A percentile compares a stretch with the other conserved stretches of the same genome.
Conservation (phyloP, 805 yeast species). For the Cephaloascus fragrans region DNA sequence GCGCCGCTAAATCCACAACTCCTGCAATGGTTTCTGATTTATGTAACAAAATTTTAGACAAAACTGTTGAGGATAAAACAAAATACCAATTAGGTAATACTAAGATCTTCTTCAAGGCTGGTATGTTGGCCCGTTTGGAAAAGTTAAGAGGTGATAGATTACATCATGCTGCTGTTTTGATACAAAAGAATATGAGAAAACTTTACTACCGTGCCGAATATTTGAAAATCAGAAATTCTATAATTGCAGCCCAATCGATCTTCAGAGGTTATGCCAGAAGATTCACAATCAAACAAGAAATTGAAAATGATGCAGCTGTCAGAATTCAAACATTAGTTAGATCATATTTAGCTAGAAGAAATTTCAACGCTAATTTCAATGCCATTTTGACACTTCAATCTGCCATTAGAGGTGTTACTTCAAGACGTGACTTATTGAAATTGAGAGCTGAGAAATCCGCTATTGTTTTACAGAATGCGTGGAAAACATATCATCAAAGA, state of each 20-base stretch:
- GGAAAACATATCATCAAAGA: conserved; percentile 65
- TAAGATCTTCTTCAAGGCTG: conserved; percentile 92
- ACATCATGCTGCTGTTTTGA: conserved; percentile 65
- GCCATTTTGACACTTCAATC: conserved; percentile 36
- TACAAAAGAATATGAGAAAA: conserved; percentile 76
- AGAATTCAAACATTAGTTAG: conserved; percentile 61
- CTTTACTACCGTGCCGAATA: conserved; percentile 53
- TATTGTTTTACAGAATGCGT: conserved; percentile 55
- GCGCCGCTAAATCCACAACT: conserved; percentile 30
- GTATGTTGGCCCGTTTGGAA: conserved; percentile 88
- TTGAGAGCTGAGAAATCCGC: conserved; percentile 57
- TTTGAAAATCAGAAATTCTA: conserved; percentile 41
- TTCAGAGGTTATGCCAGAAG: conserved; percentile 59
- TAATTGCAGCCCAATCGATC: conserved; percentile 48
- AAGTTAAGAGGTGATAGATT: conserved; percentile 75
- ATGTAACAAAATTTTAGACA: conserved; percentile 57
- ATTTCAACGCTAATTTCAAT: conserved; percentile 17
- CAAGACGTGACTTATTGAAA: conserved; percentile 42
- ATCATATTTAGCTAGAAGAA: conserved; percentile 38
- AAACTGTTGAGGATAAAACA: conserved; percentile 51
- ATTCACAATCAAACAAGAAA: conserved; percentile 39
- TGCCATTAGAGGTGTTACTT: conserved; percentile 37
- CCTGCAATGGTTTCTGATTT: conserved; percentile 50
- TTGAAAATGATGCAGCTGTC: conserved; percentile 53
- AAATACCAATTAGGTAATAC: conserved; percentile 89